Conservation (phyloP, 1,284 basidiomycete species). For the Ustilago sp. region DNA sequence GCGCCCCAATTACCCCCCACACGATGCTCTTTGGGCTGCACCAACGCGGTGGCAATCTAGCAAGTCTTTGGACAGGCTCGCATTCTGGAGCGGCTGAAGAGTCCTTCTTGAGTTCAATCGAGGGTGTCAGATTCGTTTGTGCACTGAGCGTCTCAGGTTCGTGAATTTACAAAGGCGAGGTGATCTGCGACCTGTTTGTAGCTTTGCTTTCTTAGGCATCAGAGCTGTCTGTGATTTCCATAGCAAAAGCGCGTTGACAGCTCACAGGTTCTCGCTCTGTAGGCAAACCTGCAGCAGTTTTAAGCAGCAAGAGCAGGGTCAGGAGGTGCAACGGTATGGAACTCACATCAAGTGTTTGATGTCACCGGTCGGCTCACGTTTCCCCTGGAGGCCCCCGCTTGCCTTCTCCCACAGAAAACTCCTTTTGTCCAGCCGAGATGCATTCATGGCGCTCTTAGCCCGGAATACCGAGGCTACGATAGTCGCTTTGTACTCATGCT, state of each 20-base stretch:
- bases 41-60: background rate
- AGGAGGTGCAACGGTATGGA: background rate
- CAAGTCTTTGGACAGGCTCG: background rate
- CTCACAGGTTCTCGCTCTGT: slow-evolving; percentile 3
- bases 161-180: slow-evolving; percentile 17
- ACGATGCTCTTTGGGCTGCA: background rate
- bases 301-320: background rate
- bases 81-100: too few relatives aligned
- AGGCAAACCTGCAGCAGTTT: background rate
- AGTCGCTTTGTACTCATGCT: background rate
- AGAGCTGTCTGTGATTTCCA: background rate
- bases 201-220: background rate
- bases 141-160: background rate
- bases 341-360: background rate
- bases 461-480: slow-evolving; percentile 1
- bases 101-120: background rate
- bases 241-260: background rate
- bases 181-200: slow-evolving; percentile 13
- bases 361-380: background rate
- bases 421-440: background rate
- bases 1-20: background rate
- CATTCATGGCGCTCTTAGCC: slow-evolving; percentile 3
- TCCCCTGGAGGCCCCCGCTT: background rate
- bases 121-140: background rate
- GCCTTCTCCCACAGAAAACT: too few relatives aligned